Conservation (phyloP, 2,329 filamentous ascomycete species). For the Ophiostoma sp. region DNA sequence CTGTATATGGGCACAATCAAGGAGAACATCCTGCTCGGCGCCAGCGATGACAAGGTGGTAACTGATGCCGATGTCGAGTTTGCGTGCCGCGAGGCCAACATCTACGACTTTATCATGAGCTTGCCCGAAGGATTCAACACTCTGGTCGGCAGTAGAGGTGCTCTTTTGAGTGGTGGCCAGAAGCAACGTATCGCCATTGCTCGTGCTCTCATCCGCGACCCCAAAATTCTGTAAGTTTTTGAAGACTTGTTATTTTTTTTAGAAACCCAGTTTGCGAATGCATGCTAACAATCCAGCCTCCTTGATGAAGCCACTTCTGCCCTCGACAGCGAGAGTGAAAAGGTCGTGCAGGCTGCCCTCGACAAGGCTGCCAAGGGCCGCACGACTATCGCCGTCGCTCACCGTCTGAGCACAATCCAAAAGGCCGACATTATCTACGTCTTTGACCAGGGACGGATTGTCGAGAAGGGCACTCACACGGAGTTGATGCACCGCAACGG, state of each 20-base stretch:
- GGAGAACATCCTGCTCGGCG: constrained; percentile 84
- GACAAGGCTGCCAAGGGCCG: constrained; percentile 77
- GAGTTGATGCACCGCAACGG: constrained; percentile 66
- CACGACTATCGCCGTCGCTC: constrained; percentile 91
- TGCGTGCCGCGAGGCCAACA: constrained; percentile 85
- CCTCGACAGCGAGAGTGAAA: constrained; percentile 70
- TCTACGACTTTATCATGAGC: constrained; percentile 85
- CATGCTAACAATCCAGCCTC: constrained; percentile 37
- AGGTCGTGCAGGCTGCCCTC: constrained; percentile 73
- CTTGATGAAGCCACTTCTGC: constrained; percentile 78
- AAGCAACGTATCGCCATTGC: constrained; percentile 95
- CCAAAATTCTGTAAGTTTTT: constrained; percentile 60
- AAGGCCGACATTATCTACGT: constrained; percentile 94
- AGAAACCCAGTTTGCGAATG: no score
- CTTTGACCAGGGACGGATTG: constrained; percentile 83
- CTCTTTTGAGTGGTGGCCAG: constrained; percentile 81
- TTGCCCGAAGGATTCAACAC: constrained; percentile 79
- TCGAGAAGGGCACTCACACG: constrained; percentile 75
- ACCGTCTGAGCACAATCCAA: constrained; percentile 86
- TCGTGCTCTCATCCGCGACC: constrained; percentile 81
- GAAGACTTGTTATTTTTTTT: not conserved
- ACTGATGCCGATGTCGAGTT: constrained; percentile 66
- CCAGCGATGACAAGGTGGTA: constrained; percentile 55
- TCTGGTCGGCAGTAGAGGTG: constrained; percentile 79
- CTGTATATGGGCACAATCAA: constrained; percentile 87